phyloP scores from a whole-genome alignment of 2,329 filamentous ascomycete genomes.

The Verticillium dahliae region DNA sequence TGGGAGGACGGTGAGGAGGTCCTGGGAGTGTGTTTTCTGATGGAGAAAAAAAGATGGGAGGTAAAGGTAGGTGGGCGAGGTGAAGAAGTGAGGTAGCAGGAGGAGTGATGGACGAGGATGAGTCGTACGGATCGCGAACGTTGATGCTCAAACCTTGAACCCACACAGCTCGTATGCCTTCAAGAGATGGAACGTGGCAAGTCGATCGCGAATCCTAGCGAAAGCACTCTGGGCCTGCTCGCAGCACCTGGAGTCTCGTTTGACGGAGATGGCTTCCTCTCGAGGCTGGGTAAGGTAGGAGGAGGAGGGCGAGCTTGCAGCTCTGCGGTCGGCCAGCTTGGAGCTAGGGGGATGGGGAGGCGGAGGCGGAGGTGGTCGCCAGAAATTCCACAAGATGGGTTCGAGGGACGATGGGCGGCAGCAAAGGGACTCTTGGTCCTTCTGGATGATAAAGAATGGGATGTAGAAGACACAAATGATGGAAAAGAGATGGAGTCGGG shows the following conservation, averaged over 20 bases:
- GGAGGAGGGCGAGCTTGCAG: neutral
- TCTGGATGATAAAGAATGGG: neutral
- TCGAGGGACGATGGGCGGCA: neutral
- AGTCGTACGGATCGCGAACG: slow-evolving; percentile 21
- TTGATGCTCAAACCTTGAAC: slow-evolving; percentile 31
- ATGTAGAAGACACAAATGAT: neutral
- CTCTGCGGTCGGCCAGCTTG: neutral
- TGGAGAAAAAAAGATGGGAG: slow-evolving; percentile 6
- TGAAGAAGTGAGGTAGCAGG: slow-evolving; percentile 11
- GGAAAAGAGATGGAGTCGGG: neutral
- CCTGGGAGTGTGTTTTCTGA: neutral
- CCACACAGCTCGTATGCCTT: slow-evolving; percentile 2
- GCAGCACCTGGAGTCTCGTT: neutral
- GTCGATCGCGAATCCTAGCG: neutral
- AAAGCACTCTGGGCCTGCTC: neutral
- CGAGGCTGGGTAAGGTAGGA: neutral
- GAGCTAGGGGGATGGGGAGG: no score
- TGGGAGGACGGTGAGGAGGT: slow-evolving; percentile 6
- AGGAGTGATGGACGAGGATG: slow-evolving; percentile 10
- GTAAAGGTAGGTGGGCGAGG: slow-evolving; percentile 6
- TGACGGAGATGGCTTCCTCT: neutral
- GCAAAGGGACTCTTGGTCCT: neutral
- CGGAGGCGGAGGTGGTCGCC: neutral
- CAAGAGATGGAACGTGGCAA: neutral
- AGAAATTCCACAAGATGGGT: neutral